Evolutionary conservation across 108 stramenopile species (phyloP).

Genomic region (Poteriospumella lacustris): DNA sequence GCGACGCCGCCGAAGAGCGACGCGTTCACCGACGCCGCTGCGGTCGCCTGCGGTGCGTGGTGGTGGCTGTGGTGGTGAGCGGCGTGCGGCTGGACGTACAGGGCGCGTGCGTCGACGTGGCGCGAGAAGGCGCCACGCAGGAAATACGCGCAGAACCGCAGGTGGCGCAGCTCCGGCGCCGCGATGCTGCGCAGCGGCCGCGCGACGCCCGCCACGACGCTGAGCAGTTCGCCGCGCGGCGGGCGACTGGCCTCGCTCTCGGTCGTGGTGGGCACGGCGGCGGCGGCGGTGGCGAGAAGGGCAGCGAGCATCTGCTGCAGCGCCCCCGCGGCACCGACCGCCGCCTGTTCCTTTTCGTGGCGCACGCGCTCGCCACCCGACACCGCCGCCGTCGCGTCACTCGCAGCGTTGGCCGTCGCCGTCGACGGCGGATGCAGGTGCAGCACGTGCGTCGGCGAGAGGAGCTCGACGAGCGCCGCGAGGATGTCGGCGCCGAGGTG

Average conservation of each 20-base stretch:
- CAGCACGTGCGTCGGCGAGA: conserved; percentile 4
- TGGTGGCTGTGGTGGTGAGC: too few relatives aligned
- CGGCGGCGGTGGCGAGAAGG: not conserved
- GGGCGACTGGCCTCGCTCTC: not conserved
- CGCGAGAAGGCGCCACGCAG: too few relatives aligned
- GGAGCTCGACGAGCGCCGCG: not conserved
- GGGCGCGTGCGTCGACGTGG: too few relatives aligned
- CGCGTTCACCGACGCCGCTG: too few relatives aligned
- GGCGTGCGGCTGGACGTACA: too few relatives aligned
- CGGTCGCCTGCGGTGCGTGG: too few relatives aligned
- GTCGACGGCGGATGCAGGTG: too few relatives aligned
- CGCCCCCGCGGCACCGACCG: not conserved
- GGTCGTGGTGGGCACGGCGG: not conserved
- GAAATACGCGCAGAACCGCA: not conserved
- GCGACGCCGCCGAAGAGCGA: too few relatives aligned
- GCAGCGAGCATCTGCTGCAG: not conserved
- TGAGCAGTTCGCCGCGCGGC: not conserved
- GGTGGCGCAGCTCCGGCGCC: not conserved
- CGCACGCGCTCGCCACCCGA: too few relatives aligned
- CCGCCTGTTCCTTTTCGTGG: too few relatives aligned
- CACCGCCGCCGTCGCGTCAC: too few relatives aligned
- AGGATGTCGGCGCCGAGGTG: conserved; percentile 13
- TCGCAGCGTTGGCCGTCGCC: too few relatives aligned
- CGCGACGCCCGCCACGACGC: not conserved
- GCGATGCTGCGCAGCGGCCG: not conserved